Percentiles rank a stretch among this genome's conserved stretches.
phyloP scores from a whole-genome alignment of 768 basidiomycete genomes.

The Leccinum pellstonianum region DNA sequence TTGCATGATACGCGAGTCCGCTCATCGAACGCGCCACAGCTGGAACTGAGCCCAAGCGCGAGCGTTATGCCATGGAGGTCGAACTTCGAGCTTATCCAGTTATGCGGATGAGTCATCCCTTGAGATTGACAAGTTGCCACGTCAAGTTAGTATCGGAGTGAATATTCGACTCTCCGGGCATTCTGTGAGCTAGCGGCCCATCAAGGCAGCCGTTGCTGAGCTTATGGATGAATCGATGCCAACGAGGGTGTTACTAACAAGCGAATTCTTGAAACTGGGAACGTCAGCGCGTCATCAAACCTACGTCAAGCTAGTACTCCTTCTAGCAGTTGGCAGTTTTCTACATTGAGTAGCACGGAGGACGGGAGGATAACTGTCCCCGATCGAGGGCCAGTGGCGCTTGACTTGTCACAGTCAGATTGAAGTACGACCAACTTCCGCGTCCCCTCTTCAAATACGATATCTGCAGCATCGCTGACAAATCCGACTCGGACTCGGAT shows the following conservation, averaged over 20 bases:
- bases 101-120: background rate
- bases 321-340: constrained; percentile 5
- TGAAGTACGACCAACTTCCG: background rate
- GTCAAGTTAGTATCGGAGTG: constrained; percentile 1
- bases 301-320: background rate
- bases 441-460: background rate
- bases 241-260: background rate
- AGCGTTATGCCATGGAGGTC: background rate
- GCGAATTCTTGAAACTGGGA: background rate
- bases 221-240: background rate
- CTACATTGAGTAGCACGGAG: background rate
- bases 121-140: constrained; percentile 2
- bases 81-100: background rate
- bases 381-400: background rate
- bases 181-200: background rate
- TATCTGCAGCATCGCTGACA: background rate
- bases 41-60: background rate
- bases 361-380: constrained; percentile 2
- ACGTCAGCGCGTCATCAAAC: background rate
- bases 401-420: background rate
- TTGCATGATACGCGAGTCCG: background rate
- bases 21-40: background rate
- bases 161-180: background rate
- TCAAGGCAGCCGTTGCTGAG: background rate
- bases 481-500: background rate